Evolutionary conservation across 208 protist genomes (phyloP).

Genomic region (Borovskyia barvae): DNA sequence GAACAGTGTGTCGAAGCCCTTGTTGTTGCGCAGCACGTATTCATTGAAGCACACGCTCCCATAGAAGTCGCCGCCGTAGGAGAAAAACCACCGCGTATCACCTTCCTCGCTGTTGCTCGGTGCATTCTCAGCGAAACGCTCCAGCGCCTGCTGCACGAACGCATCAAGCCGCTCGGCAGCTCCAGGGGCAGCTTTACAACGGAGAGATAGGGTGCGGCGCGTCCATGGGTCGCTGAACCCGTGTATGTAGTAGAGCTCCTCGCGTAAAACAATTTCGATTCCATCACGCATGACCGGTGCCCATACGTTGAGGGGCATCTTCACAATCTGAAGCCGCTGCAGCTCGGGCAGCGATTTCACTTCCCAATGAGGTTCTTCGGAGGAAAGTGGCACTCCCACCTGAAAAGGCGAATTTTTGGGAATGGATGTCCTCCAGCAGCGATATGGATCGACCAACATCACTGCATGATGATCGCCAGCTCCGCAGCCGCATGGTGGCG

Average conservation of each 20-base stretch:
- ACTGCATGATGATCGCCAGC: neutral
- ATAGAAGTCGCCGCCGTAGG: constrained; percentile 14
- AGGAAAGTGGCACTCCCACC: neutral
- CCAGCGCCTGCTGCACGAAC: constrained; percentile 23
- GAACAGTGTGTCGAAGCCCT: constrained; percentile 87
- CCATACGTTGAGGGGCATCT: constrained; percentile 3
- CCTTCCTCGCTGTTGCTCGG: neutral
- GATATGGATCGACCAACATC: constrained; percentile 16
- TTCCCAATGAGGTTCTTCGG: too few relatives aligned
- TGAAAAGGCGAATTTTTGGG: neutral
- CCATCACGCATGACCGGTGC: neutral
- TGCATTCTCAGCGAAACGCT: constrained; percentile 15
- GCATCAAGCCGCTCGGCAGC: neutral
- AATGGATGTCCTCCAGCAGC: neutral
- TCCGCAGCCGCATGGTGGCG: neutral
- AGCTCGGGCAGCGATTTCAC: neutral
- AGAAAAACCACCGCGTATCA: constrained; percentile 11
- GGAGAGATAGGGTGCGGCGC: constrained; percentile 6
- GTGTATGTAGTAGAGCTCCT: neutral
- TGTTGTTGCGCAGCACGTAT: constrained; percentile 70
- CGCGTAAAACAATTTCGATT: constrained; percentile 6
- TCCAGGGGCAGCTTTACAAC: neutral
- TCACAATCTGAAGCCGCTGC: constrained; percentile 4
- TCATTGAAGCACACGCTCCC: constrained; percentile 48
- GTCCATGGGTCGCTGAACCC: constrained; percentile 3